phyloP scores from a whole-genome alignment of 306 rosid genomes.

The Casuarina equisetifolia region DNA sequence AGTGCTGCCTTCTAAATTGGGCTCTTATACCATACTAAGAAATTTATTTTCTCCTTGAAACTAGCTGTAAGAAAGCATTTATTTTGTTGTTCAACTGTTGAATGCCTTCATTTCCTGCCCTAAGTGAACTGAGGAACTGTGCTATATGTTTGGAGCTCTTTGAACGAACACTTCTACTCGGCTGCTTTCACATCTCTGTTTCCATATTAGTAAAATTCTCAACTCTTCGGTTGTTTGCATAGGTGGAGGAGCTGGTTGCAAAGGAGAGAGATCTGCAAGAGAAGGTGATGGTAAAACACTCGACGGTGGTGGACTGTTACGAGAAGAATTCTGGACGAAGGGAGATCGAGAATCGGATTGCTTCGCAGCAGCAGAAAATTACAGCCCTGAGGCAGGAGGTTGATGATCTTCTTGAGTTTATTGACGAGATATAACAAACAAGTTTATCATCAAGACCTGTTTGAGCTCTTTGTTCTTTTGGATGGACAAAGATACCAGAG shows the following conservation, averaged over 20 bases:
- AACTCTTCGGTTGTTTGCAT: conserved; percentile 22
- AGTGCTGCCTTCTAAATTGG: too few relatives aligned
- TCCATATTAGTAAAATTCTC: conserved; percentile 5
- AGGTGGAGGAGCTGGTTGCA: conserved; percentile 85
- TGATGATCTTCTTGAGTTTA: conserved; percentile 75
- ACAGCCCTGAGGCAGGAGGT: conserved; percentile 73
- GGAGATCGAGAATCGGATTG: conserved; percentile 87
- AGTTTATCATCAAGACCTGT: not conserved
- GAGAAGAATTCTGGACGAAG: conserved; percentile 87
- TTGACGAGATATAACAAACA: conserved; percentile 55
- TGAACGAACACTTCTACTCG: not conserved
- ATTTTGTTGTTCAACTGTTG: too few relatives aligned
- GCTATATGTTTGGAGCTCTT: not conserved
- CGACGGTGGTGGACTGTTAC: conserved; percentile 77
- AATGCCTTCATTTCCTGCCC: not conserved
- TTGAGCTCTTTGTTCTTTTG: not conserved
- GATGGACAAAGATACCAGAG: conserved; percentile 2
- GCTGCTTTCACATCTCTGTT: not conserved
- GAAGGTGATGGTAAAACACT: conserved; percentile 74
- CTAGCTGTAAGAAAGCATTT: too few relatives aligned
- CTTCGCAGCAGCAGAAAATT: conserved; percentile 74
- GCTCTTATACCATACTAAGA: too few relatives aligned
- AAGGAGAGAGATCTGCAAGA: conserved; percentile 92
- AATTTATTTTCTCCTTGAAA: too few relatives aligned
- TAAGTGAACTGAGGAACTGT: not conserved